A percentile compares a stretch with the other conserved stretches of the same genome.
Evolutionary conservation across 495 filamentous ascomycete species (phyloP).

Genomic region (Jackrogersella multiformis): DNA sequence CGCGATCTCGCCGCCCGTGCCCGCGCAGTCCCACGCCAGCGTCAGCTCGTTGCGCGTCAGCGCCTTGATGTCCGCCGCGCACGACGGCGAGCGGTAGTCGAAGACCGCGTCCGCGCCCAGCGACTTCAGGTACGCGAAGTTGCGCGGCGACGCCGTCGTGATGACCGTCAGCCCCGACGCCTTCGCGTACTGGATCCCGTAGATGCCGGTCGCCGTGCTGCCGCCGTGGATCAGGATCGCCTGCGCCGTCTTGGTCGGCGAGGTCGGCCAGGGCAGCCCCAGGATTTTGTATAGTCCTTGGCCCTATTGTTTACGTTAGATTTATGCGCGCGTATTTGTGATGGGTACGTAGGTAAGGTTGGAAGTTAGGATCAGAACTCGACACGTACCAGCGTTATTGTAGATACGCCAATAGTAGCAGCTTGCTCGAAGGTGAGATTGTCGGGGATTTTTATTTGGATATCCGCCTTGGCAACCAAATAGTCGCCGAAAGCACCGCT

Average conservation of each 20-base stretch:
- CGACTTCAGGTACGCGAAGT: conserved; percentile 52
- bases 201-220: conserved; percentile 58
- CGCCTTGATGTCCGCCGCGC: conserved; percentile 47
- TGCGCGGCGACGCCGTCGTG: conserved; percentile 54
- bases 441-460: conserved; percentile 49
- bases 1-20: conserved; percentile 30
- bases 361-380: too few relatives aligned
- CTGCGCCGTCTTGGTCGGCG: conserved; percentile 37
- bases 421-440: conserved; percentile 54
- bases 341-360: not conserved
- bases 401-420: conserved; percentile 58
- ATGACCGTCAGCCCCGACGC: conserved; percentile 57
- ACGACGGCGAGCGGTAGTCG: conserved; percentile 55
- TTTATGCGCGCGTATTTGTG: not conserved
- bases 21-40: conserved; percentile 51
- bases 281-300: conserved; percentile 58
- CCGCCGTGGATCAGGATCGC: conserved; percentile 62
- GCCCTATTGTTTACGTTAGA: conserved; percentile 37
- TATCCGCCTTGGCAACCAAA: conserved; percentile 36
- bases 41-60: conserved; percentile 41
- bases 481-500: conserved; percentile 55
- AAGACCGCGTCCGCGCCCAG: conserved; percentile 57
- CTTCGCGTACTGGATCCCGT: conserved; percentile 58
- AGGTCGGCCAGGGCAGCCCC: conserved; percentile 47
- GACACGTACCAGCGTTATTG: conserved; percentile 54